phyloP scores from a whole-genome alignment of 2,329 filamentous ascomycete genomes.

The Lojkania enalia region DNA sequence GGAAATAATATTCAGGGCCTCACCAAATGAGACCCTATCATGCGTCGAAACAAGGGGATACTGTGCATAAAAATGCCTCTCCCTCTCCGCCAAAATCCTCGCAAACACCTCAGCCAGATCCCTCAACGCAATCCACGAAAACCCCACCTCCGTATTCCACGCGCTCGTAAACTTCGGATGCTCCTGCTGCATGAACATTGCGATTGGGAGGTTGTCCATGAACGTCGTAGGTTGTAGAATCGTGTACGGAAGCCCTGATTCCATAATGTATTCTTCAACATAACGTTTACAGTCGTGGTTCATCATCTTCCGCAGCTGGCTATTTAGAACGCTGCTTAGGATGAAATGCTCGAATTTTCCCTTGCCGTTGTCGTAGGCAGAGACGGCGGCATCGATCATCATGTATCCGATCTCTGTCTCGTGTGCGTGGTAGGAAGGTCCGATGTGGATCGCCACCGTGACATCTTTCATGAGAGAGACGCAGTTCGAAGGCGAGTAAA shows the following conservation, averaged over 20 bases:
- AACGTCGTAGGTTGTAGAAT: constrained; percentile 43
- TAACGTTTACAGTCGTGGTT: constrained; percentile 44
- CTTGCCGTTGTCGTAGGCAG: constrained; percentile 17
- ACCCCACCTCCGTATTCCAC: constrained; percentile 24
- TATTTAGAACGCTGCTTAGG: constrained; percentile 38
- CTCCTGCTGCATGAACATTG: constrained; percentile 21
- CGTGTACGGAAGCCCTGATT: constrained; percentile 39
- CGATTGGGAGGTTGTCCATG: constrained; percentile 36
- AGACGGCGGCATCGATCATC: constrained; percentile 43
- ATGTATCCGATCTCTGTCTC: constrained; percentile 40
- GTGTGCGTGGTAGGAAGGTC: constrained; percentile 40
- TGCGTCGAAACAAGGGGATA: constrained; percentile 31
- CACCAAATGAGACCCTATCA: constrained; percentile 18
- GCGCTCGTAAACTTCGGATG: constrained; percentile 20
- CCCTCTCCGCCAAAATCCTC: constrained; percentile 24
- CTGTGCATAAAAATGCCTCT: constrained; percentile 32
- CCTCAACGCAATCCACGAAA: constrained; percentile 28
- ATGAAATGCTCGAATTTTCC: constrained; percentile 41
- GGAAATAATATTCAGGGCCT: constrained; percentile 20
- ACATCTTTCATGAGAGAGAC: constrained; percentile 32
- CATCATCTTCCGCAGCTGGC: constrained; percentile 40
- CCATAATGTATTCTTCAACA: constrained; percentile 43
- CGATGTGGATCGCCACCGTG: constrained; percentile 38
- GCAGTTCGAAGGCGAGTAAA: constrained; percentile 26
- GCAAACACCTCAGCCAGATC: constrained; percentile 32